Evolutionary conservation across 768 basidiomycete species (phyloP).

Genomic region (Agaricus blazei): DNA sequence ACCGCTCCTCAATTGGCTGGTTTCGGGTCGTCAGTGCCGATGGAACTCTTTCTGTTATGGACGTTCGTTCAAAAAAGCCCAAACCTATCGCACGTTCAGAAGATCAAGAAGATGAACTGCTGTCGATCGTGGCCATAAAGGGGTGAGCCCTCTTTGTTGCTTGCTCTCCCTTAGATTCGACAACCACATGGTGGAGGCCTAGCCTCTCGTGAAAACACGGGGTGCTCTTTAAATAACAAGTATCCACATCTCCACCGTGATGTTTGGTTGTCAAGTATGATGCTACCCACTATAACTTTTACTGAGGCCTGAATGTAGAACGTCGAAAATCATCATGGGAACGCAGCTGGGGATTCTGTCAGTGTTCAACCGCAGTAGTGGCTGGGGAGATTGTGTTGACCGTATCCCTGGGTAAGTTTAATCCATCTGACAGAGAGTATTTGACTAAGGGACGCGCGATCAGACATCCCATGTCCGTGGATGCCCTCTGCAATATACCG

Average conservation of each 20-base stretch:
- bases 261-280: not conserved
- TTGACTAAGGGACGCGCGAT: slow-evolving; percentile 9
- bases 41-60: slow-evolving; percentile 89
- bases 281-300: not conserved
- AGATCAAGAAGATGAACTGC: slow-evolving; percentile 92
- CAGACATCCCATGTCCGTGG: slow-evolving; percentile 89
- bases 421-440: not conserved
- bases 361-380: slow-evolving; percentile 81
- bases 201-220: not conserved
- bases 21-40: slow-evolving; percentile 59
- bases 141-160: slow-evolving; percentile 39
- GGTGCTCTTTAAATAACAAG: not conserved
- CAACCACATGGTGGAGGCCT: not conserved
- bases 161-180: not conserved
- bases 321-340: slow-evolving; percentile 81
- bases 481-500: slow-evolving; percentile 76
- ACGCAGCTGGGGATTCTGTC: slow-evolving; percentile 87
- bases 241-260: not conserved
- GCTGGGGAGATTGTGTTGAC: slow-evolving; percentile 92
- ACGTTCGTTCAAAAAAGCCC: slow-evolving; percentile 76
- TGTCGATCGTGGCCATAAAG: slow-evolving; percentile 83
- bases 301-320: slow-evolving; percentile 33
- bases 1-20: not conserved
- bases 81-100: slow-evolving; percentile 84
- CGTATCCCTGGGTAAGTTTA: slow-evolving; percentile 72